phyloP scores from a whole-genome alignment of 176 grass and related monocot genomes.

The Puccinellia tenuiflora region DNA sequence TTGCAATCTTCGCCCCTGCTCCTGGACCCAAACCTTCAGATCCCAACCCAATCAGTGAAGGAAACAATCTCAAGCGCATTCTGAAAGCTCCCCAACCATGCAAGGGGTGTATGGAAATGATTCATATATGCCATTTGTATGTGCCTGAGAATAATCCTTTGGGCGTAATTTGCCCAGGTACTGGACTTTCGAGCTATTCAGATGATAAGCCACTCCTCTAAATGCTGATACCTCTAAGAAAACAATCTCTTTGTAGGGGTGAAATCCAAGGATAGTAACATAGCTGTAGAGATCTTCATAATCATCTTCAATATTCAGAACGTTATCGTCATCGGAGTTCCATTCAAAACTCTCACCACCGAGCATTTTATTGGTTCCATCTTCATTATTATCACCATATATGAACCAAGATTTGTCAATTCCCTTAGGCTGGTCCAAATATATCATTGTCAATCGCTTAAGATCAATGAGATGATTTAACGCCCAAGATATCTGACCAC shows the following conservation, averaged over 20 bases:
- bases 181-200: not conserved
- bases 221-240: not conserved
- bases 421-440: not conserved
- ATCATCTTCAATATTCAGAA: not conserved
- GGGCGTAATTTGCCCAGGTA: not conserved
- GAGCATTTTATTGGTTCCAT: not conserved
- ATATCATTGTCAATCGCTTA: not conserved
- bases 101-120: not conserved
- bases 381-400: not conserved
- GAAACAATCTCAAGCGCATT: not conserved
- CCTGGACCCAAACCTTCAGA: not conserved
- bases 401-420: not conserved
- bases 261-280: not conserved
- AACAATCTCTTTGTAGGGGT: slow-evolving; percentile 4
- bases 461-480: not conserved
- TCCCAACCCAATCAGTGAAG: not conserved
- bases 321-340: not conserved
- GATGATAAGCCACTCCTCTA: not conserved
- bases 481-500: not conserved
- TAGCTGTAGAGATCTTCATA: not conserved
- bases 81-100: not conserved
- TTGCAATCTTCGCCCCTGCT: not conserved
- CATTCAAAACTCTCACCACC: not conserved
- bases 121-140: not conserved
- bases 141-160: not conserved